Conservation (phyloP, 1,284 basidiomycete species). For the Pascua sp. region DNA sequence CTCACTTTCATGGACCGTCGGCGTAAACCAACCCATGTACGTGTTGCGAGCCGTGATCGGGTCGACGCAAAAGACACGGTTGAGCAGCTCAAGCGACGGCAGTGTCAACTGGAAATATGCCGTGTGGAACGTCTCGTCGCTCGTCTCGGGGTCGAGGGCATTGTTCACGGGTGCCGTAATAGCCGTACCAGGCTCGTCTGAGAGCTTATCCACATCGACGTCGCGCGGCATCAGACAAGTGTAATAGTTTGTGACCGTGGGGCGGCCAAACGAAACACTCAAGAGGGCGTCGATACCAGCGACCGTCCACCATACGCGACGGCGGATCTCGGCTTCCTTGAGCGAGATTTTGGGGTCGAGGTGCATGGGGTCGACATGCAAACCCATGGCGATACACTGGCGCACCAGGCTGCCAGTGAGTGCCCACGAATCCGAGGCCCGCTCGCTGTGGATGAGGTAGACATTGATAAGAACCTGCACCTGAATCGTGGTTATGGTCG, state of each 20-base stretch:
- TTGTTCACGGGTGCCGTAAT: conserved; percentile 29
- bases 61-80: conserved; percentile 44
- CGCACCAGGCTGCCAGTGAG: conserved; percentile 41
- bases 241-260: conserved; percentile 45
- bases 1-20: conserved; percentile 16
- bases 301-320: conserved; percentile 48
- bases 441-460: conserved; percentile 46
- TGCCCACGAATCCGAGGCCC: conserved; percentile 46
- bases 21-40: conserved; percentile 44
- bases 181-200: conserved; percentile 39
- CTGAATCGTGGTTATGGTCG: conserved; percentile 43
- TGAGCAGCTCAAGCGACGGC: conserved; percentile 44
- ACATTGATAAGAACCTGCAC: conserved; percentile 44
- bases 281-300: conserved; percentile 46
- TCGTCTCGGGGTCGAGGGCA: conserved; percentile 34
- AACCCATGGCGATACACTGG: conserved; percentile 45
- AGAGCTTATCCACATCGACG: conserved; percentile 37
- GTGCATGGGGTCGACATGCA: conserved; percentile 45
- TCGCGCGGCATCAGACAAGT: conserved; percentile 46
- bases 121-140: conserved; percentile 44
- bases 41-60: conserved; percentile 32
- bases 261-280: conserved; percentile 46
- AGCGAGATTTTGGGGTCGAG: conserved; percentile 42
- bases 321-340: conserved; percentile 44
- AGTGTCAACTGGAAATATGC: conserved; percentile 48